A percentile compares a stretch with the other conserved stretches of the same genome.
Evolutionary conservation across 148 eudicot species (phyloP).

Genomic region (Heliamphora exappendiculata): DNA sequence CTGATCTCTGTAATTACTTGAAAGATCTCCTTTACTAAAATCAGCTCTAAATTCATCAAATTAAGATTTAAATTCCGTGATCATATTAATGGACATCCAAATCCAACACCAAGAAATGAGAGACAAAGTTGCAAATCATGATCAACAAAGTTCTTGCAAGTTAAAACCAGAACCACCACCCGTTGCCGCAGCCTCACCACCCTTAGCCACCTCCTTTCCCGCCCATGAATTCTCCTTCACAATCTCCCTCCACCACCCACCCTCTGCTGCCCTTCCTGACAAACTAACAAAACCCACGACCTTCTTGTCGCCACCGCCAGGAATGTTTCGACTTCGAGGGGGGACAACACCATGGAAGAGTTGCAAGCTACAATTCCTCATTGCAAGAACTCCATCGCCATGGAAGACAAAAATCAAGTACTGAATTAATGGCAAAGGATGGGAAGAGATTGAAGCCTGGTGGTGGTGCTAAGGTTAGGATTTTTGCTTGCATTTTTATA

Average conservation of each 20-base stretch:
- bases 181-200: not conserved
- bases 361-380: constrained; percentile 78
- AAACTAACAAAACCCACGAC: constrained; percentile 21
- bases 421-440: no score
- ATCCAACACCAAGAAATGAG: not conserved
- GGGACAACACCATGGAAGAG: constrained; percentile 78
- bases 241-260: constrained; percentile 20
- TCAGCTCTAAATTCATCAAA: no score
- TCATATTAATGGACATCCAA: constrained; percentile 2
- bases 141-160: not conserved
- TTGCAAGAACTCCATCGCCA: constrained; percentile 58
- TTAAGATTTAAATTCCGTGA: no score
- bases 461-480: no score
- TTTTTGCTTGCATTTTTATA: no score
- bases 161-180: not conserved
- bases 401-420: constrained; percentile 27
- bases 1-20: no score
- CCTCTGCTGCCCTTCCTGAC: not conserved
- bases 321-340: constrained; percentile 15
- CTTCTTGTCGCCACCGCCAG: constrained; percentile 26
- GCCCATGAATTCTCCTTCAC: constrained; percentile 52
- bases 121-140: not conserved
- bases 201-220: constrained; percentile 25
- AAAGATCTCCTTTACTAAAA: no score
- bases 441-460: no score